Base-by-base conservation (phyloP, 208 protist species). In the Acanthamoeba triangularis region DNA sequence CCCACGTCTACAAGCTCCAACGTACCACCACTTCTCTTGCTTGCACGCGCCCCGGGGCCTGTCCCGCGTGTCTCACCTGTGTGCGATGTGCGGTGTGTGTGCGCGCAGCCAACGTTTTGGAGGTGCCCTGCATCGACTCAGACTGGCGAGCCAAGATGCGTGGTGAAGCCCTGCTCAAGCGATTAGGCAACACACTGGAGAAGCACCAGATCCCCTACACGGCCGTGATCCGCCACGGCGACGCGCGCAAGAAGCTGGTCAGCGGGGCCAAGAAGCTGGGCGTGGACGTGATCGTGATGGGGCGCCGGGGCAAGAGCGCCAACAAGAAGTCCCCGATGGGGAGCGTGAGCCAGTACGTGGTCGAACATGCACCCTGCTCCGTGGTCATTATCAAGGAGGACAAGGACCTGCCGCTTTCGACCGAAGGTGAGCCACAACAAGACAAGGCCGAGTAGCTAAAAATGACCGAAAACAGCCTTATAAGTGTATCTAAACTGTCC, bases 231-330 rank as follows among this genome's bases (percentile, higher is more conserved):
- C 33, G 44, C 28, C n/a, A 61, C 80, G 80, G 52, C 16, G 80
- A 88, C 80, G 80, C 52, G 16, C 80, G 80, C n/a, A 61, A 88
- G 80, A 61, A 33, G 80, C 80, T 88, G 28, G 30, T 28, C 44
- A 88, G 59, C 20, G 20, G 14, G 80, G 80, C 52, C 44, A 88
- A 88, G 80, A 28, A 88, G 80, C 25, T 63, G 47, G 52, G 37
- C 37, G 37, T 88, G 30, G 80, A 88, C 44, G 49, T 88, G 25
- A 52, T 88, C 47, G 80, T 88, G 80, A 61, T 88, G 80, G 80
- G 80, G 16, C 41, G 52, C 10, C 18, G 47, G 33, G 80, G 80
- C 44, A 63, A 28, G 49, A 88, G 28, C 10, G 30, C 11, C 23
- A 28, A 63, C 49, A 88, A 88, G 23, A 30, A 28, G 33, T 33